Percentiles rank a stretch among this genome's conserved stretches.
phyloP scores from a whole-genome alignment of 305 asterid species.

The Fraxinus platypoda region DNA sequence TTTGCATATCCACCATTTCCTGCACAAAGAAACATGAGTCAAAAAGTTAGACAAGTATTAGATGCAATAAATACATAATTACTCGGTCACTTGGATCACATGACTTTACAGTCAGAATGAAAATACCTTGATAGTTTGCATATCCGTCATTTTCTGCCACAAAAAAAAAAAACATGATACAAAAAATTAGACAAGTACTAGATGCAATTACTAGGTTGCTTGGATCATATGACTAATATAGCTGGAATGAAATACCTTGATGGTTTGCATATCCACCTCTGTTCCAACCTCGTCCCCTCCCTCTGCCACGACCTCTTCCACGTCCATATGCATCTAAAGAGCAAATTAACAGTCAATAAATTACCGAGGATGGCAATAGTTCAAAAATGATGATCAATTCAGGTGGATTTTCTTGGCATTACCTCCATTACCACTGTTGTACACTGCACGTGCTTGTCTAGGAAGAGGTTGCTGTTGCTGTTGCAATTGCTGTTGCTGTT shows the following conservation, averaged over 20 bases:
- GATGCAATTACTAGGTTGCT: constrained; percentile 2
- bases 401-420: constrained; percentile 7
- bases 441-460: constrained; percentile 52
- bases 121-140: constrained; percentile 17
- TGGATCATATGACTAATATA: not conserved
- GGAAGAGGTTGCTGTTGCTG: constrained; percentile 45
- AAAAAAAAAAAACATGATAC: not conserved
- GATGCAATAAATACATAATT: constrained; percentile 6
- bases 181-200: not conserved
- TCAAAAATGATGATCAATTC: not conserved
- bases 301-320: constrained; percentile 90
- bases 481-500: constrained; percentile 19
- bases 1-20: constrained; percentile 26
- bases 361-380: not conserved
- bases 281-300: constrained; percentile 87
- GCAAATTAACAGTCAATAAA: not conserved
- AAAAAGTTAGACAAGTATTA: not conserved
- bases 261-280: constrained; percentile 85
- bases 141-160: constrained; percentile 53
- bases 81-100: not conserved
- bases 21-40: constrained; percentile 16
- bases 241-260: constrained; percentile 48
- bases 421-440: constrained; percentile 69
- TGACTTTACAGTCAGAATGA: constrained; percentile 2
- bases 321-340: constrained; percentile 66